Conservation (phyloP, 768 basidiomycete genomes). For the Suillus placidus region DNA sequence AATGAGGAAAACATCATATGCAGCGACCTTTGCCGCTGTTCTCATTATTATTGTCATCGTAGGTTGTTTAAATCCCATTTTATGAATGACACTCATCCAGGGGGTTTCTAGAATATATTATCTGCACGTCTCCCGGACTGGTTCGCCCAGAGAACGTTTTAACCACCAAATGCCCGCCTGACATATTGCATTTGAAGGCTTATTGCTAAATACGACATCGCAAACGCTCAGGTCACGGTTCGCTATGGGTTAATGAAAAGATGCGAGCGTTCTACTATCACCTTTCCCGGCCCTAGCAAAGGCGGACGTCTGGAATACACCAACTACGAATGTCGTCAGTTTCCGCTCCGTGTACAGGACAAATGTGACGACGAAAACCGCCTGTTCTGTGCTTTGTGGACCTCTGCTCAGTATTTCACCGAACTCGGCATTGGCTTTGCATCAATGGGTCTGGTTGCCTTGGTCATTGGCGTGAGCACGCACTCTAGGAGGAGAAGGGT, state of each 20-base stretch:
- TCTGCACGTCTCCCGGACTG: conserved; percentile 64
- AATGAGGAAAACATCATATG: conserved; percentile 75
- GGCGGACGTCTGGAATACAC: conserved; percentile 51
- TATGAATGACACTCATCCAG: neutral
- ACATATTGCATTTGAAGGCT: conserved; percentile 42
- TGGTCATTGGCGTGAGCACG: conserved; percentile 72
- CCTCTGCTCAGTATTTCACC: conserved; percentile 67
- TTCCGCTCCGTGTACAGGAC: conserved; percentile 57
- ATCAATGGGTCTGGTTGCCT: conserved; percentile 54
- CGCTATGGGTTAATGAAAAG: conserved; percentile 61
- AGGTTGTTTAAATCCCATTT: conserved; percentile 24
- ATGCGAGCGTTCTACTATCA: conserved; percentile 55
- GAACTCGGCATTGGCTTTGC: conserved; percentile 69
- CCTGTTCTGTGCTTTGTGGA: conserved; percentile 68
- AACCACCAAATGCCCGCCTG: conserved; percentile 22
- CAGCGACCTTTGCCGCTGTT: conserved; percentile 61
- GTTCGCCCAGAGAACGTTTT: conserved; percentile 42
- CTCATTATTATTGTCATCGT: conserved; percentile 54
- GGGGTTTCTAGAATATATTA: conserved; percentile 52
- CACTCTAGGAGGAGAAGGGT: conserved; percentile 73
- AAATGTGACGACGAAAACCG: conserved; percentile 55
- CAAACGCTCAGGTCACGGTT: conserved; percentile 50
- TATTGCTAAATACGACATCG: conserved; percentile 43
- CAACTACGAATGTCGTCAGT: conserved; percentile 63
- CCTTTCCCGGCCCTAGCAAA: conserved; percentile 48